phyloP scores from a whole-genome alignment of 306 rosid species.

The Cucurbita moschata region DNA sequence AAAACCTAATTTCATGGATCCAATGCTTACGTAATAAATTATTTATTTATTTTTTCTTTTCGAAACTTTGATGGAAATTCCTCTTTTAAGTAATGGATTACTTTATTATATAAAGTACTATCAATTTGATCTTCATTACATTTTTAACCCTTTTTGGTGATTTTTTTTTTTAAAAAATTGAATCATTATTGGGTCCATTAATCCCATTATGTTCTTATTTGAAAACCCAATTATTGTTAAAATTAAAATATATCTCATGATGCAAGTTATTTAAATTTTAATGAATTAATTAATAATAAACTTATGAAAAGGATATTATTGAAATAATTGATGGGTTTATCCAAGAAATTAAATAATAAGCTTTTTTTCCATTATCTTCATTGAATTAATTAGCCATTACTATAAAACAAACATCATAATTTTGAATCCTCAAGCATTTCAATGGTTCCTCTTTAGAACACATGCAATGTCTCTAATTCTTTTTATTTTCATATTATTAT shows the following conservation, averaged over 20 bases:
- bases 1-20: not conserved
- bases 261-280: not conserved
- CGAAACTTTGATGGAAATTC: not conserved
- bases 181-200: not conserved
- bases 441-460: not conserved
- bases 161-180: not conserved
- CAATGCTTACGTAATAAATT: not conserved
- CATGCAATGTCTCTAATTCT: not conserved
- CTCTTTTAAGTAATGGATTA: not conserved
- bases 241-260: too few relatives aligned
- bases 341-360: not conserved
- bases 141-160: not conserved
- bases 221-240: not conserved
- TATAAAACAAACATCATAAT: not conserved
- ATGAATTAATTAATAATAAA: not conserved
- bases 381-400: not conserved
- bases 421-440: not conserved
- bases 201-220: not conserved
- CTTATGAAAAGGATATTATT: not conserved
- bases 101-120: not conserved
- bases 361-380: not conserved
- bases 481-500: not conserved
- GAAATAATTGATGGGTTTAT: not conserved
- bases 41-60: not conserved
- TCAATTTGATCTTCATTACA: not conserved